Evolutionary conservation across 1,139 yeast species (phyloP).

Genomic region (Trichomonascaceae sp.): DNA sequence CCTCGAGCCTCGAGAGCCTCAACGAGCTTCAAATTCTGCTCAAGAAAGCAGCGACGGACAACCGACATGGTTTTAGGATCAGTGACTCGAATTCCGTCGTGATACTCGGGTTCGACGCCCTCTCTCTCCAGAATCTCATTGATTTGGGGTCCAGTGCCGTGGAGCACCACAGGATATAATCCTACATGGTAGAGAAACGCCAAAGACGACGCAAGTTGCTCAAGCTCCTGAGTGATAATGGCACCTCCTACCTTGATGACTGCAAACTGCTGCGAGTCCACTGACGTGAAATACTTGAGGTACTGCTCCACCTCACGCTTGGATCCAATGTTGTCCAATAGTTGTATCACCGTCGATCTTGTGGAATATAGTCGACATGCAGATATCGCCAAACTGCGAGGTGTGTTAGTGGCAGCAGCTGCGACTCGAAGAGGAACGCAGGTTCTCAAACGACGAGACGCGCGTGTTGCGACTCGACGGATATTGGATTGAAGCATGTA

Average conservation of each 20-base stretch:
- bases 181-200: constrained; percentile 97
- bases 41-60: constrained; percentile 87
- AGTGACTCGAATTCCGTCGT: constrained; percentile 93
- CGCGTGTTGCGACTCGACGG: too few species aligned
- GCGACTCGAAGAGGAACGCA: too few species aligned
- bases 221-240: constrained; percentile 84
- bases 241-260: constrained; percentile 99
- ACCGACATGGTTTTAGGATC: constrained; percentile 92
- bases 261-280: constrained; percentile 86
- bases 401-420: too few species aligned
- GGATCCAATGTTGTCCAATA: constrained; percentile 89
- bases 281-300: constrained; percentile 90
- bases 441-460: too few species aligned
- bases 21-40: constrained; percentile 86
- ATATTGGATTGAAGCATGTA: too few species aligned
- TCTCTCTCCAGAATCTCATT: constrained; percentile 85
- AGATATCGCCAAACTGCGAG: too few species aligned
- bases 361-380: constrained; percentile 34
- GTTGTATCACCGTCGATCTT: constrained; percentile 87
- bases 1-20: constrained; percentile 95
- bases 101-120: constrained; percentile 92
- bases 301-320: constrained; percentile 97
- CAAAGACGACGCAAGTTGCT: constrained; percentile 86
- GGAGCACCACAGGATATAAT: constrained; percentile 87
- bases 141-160: constrained; percentile 98